Evolutionary conservation across 2,329 filamentous ascomycete genomes (phyloP).

Genomic region (Ophiosphaerella herpotricha): DNA sequence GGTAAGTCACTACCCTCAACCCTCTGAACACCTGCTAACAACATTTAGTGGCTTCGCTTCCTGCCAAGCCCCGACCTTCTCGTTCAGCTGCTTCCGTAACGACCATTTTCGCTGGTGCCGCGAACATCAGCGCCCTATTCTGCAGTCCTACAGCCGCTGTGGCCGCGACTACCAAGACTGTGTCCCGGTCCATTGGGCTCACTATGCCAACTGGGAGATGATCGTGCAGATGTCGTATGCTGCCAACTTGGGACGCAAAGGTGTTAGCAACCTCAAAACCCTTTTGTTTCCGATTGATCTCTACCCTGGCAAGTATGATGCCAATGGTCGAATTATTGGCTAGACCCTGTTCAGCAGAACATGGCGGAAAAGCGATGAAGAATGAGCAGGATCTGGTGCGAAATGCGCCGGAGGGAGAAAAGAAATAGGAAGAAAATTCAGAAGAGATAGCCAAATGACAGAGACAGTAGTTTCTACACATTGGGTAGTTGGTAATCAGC

Average conservation of each 20-base stretch:
- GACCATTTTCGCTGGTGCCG: slow-evolving; percentile 10
- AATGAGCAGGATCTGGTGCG: no score
- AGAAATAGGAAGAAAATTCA: no score
- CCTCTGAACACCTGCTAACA: not conserved
- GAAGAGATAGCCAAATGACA: no score
- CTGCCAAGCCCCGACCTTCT: not conserved
- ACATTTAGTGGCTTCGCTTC: not conserved
- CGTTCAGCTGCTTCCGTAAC: slow-evolving; percentile 6
- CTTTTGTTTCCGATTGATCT: not conserved
- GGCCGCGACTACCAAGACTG: not conserved
- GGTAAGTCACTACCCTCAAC: not conserved
- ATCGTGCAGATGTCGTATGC: slow-evolving; percentile 2
- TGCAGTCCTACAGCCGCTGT: not conserved
- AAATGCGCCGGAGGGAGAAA: no score
- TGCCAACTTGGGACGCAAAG: not conserved
- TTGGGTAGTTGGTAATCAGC: no score
- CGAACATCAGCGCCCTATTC: slow-evolving; percentile 3
- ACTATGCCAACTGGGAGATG: slow-evolving; percentile 4
- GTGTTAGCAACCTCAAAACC: not conserved
- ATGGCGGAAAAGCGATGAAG: not conserved
- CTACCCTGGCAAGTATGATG: slow-evolving; percentile 1
- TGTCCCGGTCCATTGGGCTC: not conserved
- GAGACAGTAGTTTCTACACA: no score
- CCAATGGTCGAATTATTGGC: not conserved
- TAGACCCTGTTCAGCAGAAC: not conserved